phyloP scores from a whole-genome alignment of 2,329 filamentous ascomycete genomes.

The Huntiella decipiens region DNA sequence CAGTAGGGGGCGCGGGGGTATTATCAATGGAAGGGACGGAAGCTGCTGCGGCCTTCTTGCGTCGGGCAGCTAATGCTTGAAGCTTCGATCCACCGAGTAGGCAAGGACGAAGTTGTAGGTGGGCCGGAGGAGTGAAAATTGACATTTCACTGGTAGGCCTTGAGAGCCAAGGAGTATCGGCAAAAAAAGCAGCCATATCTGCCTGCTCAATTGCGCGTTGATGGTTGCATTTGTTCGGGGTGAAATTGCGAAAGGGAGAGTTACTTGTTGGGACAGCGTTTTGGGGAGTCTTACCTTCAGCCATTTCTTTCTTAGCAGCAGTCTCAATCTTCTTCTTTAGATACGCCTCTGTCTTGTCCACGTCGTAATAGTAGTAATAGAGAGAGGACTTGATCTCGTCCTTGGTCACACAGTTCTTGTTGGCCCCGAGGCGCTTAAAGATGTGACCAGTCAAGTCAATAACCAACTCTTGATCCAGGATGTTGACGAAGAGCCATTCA shows the following conservation, averaged over 20 bases:
- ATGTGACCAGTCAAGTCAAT: conserved; percentile 1
- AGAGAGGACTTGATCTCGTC: conserved; percentile 60
- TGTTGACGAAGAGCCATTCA: conserved; percentile 6
- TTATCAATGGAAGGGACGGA: background rate
- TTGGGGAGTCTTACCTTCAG: conserved; percentile 23
- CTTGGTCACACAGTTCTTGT: conserved; percentile 28
- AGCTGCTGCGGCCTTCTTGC: conserved; percentile 64
- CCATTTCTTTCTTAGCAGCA: conserved; percentile 25
- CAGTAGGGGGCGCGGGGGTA: background rate
- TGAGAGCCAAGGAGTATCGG: conserved; percentile 69
- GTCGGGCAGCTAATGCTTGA: conserved; percentile 68
- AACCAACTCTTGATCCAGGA: conserved; percentile 6
- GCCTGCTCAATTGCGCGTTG: background rate
- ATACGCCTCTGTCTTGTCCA: conserved; percentile 59
- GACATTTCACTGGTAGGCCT: conserved; percentile 47
- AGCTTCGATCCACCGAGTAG: conserved; percentile 84
- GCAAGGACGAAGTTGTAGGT: conserved; percentile 22
- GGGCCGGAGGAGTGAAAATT: conserved; percentile 37
- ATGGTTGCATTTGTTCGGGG: background rate
- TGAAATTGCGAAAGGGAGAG: conserved; percentile 4
- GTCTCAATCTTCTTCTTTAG: conserved; percentile 33
- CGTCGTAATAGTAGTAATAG: conserved; percentile 81
- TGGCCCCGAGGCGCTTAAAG: conserved; percentile 26
- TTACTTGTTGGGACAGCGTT: background rate
- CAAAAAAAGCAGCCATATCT: conserved; percentile 39